Base-by-base conservation (phyloP, 768 basidiomycete genomes). In the Tremella yokohamensis region DNA sequence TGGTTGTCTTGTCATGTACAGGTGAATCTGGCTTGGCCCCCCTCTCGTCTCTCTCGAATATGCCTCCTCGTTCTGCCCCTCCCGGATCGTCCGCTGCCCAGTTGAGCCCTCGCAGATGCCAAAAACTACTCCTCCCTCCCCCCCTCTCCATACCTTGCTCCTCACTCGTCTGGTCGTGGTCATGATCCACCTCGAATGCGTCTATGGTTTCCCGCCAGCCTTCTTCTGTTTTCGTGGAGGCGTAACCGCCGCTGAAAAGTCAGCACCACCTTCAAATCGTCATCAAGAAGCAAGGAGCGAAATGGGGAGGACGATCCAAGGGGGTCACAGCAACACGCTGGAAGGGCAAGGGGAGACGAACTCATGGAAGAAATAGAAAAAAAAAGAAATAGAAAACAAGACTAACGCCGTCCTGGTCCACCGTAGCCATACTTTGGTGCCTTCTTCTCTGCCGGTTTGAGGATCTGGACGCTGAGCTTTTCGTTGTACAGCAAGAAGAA, bases 371-470 rank as follows among this genome's bases (percentile, higher is more conserved):
- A 47, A 53, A 52, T 49, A 42, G 45, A 45, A 40, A 47, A 40
- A n/a, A 89, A 48, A 70, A 13, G 88, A 57, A 63, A 57, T 44
- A 53, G 49, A 53, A 42, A 49, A 45, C 40, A 47, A 40, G n/a
- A 77, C 86, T 89, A 48, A 70, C 70, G 69, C 68, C 64, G 62
- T 63, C 66, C 69, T 54, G 61, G 57, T 49, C 60, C 71, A 24
- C 70, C 74, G 65, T 77, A 77, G 51, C 69, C 65, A 69, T 78
- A 78, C 65, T 93, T 94, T 25, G 73, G 73, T 56, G 88, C 84
- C 79, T 96, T 97, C 84, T 98, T 98, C 82, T 99, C 94, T 18
- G 94, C 94, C 34, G 94, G 94, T 80, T 99, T 99, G 70, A 99
- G 82, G 64, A 99, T 99, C 92, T 96, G 71, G 1, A 9, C 11